Evolutionary conservation across 208 protist species (phyloP), one percentile per base, ranked within the genome.

Genomic region (Trypanosoma brucei): DNA sequence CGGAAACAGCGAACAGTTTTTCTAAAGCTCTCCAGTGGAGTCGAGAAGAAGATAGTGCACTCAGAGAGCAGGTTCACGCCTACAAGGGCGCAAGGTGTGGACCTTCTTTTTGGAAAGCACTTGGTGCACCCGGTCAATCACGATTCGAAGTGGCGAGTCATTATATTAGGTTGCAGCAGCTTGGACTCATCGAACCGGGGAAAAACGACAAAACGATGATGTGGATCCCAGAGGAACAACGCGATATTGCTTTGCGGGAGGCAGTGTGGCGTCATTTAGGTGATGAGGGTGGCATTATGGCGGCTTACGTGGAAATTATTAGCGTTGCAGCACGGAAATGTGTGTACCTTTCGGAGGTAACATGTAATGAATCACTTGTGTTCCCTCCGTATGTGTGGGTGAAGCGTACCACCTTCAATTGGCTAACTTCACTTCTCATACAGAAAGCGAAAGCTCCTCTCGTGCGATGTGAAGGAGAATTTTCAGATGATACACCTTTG

Each of bases 361-460:
- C 5, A 51, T 30, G 38, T 33, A 3, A n/a, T 35, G 8, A 38
- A 6, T 9, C 1, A 38, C 2, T 31, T 34, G 36, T 34, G 30
- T 61, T 72, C 44, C 67, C 67, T n/a, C 49, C 67, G 45, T 72
- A 66, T 57, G 37, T 67, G 8, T 72, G 67, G 67, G 67, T 62
- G 33, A 60, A 4, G 40, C 67, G 60, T 36, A 45, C 22, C 1
- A 58, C 53, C 11, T 72, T 67, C 46, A 35, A 39, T 8, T 5
- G 54, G 30, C n/a, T 34, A 5, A 49, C 53, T 9, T 46, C 37
- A n/a, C 30, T 49, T 44, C 30, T 70, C 22, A 34, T 70, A 13
- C 33, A 31, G 6, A 31, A 45, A 22, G 14, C 48, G 48, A 8
- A 39, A 2, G 7, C 39, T 4, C 37, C 55, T 35, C 36, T 35